Evolutionary conservation across 192 early-diverging fungal species (phyloP), one percentile per base, ranked within the genome.

Genomic region (Coemansia sp.): DNA sequence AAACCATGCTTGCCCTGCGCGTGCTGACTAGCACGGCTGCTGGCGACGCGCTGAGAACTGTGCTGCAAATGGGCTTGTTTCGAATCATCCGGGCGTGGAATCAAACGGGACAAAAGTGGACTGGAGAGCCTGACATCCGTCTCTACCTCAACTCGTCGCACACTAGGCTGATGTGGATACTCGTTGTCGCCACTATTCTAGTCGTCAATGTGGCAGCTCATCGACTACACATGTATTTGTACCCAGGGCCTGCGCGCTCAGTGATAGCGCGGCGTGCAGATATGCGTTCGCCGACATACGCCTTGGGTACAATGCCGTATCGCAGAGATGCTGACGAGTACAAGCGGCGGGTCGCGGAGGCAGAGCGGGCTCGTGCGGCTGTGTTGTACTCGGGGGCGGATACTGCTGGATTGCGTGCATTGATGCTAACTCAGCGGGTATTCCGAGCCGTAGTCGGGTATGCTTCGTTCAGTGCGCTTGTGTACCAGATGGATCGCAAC

Each of bases 1-100:
- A 90, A 62, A 92, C 90, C 3, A 76, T 87, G 67, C 85, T 88
- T 70, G 67, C 78, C 2, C 66, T 88, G 33, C 80, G 78, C 5
- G 4, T 75, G 41, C 29, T 70, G 1, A 74, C 79, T 16, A 63
- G 65, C 68, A 16, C 47, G 22, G 33, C 54, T 15, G 9, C 31
- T 9, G 47, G 70, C 34, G 65, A 15, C 31, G 59, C 33, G 5
- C 12, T 41, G 65, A 62, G 73, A 3, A 43, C 70, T 15, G 60
- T 75, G 40, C 31, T 49, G 36, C 85, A 86, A 59, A 76, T 82
- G 80, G 71, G 36, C 2, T 51, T 77, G 44, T 83, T 82, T 72
- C 71, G 85, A 18, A 33, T 71, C 11, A 70, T 77, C 11, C 70
- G 78, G 51, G 75, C 75, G 18, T 83, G 81, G 80, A 86, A 84